Conservation (phyloP, 2,329 filamentous ascomycete genomes). For the Botrytis fragariae region DNA sequence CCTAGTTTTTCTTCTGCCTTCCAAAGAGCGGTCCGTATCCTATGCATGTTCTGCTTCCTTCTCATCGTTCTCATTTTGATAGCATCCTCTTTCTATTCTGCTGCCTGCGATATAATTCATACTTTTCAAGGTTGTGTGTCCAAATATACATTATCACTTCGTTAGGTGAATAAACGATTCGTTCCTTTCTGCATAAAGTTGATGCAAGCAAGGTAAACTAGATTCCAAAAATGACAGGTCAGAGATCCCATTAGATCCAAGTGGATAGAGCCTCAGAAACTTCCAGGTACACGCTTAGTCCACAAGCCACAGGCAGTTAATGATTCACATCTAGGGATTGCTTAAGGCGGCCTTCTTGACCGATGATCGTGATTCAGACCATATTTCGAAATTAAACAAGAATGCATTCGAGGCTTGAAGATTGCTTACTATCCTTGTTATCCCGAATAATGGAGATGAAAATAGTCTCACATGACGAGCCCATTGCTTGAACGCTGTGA, state of each 20-base stretch:
- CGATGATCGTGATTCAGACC: conserved; percentile 3
- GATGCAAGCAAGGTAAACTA: conserved; percentile 17
- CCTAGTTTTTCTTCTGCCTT: not conserved
- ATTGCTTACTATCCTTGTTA: not conserved
- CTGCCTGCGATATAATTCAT: conserved; percentile 5
- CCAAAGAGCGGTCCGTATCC: conserved; percentile 15
- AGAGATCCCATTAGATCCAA: conserved; percentile 12
- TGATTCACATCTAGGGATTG: conserved; percentile 16
- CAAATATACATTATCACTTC: conserved; percentile 16
- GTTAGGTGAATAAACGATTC: not conserved
- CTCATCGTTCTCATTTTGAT: not conserved
- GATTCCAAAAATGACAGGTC: conserved; percentile 18
- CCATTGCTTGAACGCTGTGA: conserved; percentile 6
- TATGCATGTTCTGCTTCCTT: conserved; percentile 10
- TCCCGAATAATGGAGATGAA: not conserved
- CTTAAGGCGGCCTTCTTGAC: conserved; percentile 16
- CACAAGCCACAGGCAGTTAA: conserved; percentile 9
- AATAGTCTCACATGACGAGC: conserved; percentile 9
- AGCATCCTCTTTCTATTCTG: conserved; percentile 13
- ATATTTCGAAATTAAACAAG: not conserved
- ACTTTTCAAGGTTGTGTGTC: not conserved
- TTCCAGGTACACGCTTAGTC: not conserved
- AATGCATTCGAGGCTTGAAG: not conserved
- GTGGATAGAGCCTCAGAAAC: conserved; percentile 9
- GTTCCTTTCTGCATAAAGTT: conserved; percentile 11